Base-by-base conservation (phyloP, 2,329 filamentous ascomycete species). In the Cercospora canescens region DNA sequence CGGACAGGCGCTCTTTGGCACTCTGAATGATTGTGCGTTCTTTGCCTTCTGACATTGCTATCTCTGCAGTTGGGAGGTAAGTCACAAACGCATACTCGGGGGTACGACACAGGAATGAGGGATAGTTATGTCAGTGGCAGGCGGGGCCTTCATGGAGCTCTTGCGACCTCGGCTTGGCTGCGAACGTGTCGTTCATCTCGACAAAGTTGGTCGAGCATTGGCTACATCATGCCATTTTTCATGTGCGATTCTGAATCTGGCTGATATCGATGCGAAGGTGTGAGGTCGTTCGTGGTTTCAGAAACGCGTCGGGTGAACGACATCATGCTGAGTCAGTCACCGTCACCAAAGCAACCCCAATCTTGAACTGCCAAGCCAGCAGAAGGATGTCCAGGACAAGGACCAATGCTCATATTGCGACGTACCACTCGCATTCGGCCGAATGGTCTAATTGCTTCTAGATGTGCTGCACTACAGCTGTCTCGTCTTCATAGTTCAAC, bases 1-100 rank as follows among this genome's bases (percentile, higher is more conserved):
- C 64, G 11, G 70, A 70, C 24, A 74, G 63, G 32, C 72, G 71
- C 50, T 69, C 68, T 55, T 68, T 65, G 16, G 71, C 70, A 37
- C 63, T 71, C 41, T 72, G 67, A 30, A 70, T 57, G 55, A 70
- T 65, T 6, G 64, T 71, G 34, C 65, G 62, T 12, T 67, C 55
- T 60, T 72, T 71, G 9, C 67, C 62, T 65, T 67, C 64, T 21
- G 65, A 58, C 70, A 72, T 72, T 30, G 18, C 24, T 28, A 48
- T 9, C 12, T 24, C 41, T 61, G 58, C 18, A 11, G 35, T 5
- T 67, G 59, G 6, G 30, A 56, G 8, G 14, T 11, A 8, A 34
- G 28, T 35, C 28, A 35, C 52, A 16, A 32, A 34, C 12, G 11
- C 4, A 56, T 56, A 56, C 52, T 26, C 7, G 21, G 26, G n/a